A percentile compares a stretch with the other conserved stretches of the same genome.
These are phyloP conservation scores for Epichloe scottii DNA, from an alignment of 2,329 filamentous ascomycete genomes.

Conservation along the genomic window DNA sequence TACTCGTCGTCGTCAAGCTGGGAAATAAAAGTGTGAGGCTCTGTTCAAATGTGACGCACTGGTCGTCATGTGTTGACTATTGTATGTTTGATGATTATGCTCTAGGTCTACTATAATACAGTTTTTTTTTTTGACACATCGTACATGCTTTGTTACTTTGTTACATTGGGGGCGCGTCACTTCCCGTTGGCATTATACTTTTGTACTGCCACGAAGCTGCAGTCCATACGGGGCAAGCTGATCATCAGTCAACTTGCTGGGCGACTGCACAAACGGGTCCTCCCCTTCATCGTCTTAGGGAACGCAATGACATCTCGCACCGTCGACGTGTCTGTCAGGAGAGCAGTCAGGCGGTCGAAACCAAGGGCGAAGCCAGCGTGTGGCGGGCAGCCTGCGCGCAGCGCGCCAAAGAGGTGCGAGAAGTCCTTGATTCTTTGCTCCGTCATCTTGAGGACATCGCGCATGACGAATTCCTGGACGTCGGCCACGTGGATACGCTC, in stretches of 20 bases:
- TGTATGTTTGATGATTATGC: too few species aligned
- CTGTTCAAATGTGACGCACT: too few species aligned
- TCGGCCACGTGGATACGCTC: slow-evolving; percentile 77
- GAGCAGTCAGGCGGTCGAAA: slow-evolving; percentile 73
- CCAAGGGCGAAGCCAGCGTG: slow-evolving; percentile 90
- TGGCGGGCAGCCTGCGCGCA: slow-evolving; percentile 79
- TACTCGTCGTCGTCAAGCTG: too few species aligned
- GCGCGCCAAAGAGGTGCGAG: slow-evolving; percentile 67
- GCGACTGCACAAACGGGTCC: slow-evolving; percentile 71
- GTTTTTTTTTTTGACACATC: slow-evolving; percentile 11
- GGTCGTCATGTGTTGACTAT: too few species aligned
- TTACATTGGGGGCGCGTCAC: background rate
- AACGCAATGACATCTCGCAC: slow-evolving; percentile 94
- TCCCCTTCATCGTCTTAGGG: slow-evolving; percentile 83
- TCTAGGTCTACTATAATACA: too few species aligned
- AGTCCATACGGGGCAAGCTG: slow-evolving; percentile 37
- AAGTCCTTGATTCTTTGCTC: slow-evolving; percentile 66
- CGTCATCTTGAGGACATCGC: slow-evolving; percentile 69
- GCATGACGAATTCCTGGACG: slow-evolving; percentile 76
- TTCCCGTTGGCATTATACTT: background rate
- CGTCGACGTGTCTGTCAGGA: slow-evolving; percentile 64
- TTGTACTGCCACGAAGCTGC: slow-evolving; percentile 11
- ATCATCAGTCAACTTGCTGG: slow-evolving; percentile 51
- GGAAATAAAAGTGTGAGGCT: too few species aligned
- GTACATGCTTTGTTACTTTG: slow-evolving; percentile 30